A percentile compares a stretch with the other conserved stretches of the same genome.
phyloP scores from a whole-genome alignment of 2,329 filamentous ascomycete genomes.

The Epichloe uncinata region DNA sequence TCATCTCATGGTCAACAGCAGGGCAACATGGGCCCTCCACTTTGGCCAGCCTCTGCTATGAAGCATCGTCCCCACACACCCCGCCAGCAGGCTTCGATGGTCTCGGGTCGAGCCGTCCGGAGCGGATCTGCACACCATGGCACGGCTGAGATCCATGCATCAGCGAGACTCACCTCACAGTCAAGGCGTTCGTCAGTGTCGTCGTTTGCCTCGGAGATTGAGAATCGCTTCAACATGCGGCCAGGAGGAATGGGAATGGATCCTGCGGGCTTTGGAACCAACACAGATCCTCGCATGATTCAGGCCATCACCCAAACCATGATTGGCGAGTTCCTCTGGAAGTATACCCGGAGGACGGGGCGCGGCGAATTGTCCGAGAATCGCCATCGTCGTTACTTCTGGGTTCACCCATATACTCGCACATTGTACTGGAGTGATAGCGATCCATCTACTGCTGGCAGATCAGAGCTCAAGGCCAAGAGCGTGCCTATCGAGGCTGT shows the following conservation, averaged over 20 bases:
- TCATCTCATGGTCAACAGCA: slow-evolving; percentile 33
- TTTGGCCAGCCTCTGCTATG: slow-evolving; percentile 63
- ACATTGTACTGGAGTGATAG: slow-evolving; percentile 94
- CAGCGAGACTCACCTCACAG: slow-evolving; percentile 23
- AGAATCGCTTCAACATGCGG: slow-evolving; percentile 72
- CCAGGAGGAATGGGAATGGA: slow-evolving; percentile 42
- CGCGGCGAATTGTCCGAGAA: slow-evolving; percentile 79
- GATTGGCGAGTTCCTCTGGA: slow-evolving; percentile 98
- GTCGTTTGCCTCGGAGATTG: slow-evolving; percentile 89
- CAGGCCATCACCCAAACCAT: slow-evolving; percentile 98
- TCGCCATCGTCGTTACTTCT: slow-evolving; percentile 91
- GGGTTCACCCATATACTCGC: slow-evolving; percentile 95
- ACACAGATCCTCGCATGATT: slow-evolving; percentile 93
- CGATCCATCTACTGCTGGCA: slow-evolving; percentile 70
- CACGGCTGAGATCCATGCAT: slow-evolving; percentile 33
- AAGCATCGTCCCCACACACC: slow-evolving; percentile 48
- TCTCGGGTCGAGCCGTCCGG: slow-evolving; percentile 36
- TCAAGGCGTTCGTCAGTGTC: slow-evolving; percentile 67
- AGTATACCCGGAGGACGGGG: slow-evolving; percentile 93
- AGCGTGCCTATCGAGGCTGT: slow-evolving; percentile 90
- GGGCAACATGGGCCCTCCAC: slow-evolving; percentile 68
- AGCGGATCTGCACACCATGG: slow-evolving; percentile 35
- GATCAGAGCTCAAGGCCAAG: slow-evolving; percentile 65
- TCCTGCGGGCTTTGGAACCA: slow-evolving; percentile 47
- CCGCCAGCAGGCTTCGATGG: slow-evolving; percentile 31